Percentiles rank a stretch among this genome's conserved stretches.
Evolutionary conservation across 1,284 basidiomycete species (phyloP).

Genomic region (Austropuccinia psidii): DNA sequence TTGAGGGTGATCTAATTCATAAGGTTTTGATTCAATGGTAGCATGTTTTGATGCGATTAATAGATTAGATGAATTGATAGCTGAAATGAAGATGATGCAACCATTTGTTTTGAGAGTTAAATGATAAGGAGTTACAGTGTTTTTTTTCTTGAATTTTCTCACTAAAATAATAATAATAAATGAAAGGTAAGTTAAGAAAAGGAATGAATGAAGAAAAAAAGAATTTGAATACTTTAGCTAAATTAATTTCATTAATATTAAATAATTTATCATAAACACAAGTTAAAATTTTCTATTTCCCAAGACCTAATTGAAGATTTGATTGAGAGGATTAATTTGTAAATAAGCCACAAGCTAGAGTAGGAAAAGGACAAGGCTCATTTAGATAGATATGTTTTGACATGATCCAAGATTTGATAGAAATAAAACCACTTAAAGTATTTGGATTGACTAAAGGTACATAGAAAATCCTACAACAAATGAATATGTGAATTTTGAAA

Average conservation of each 20-base stretch:
- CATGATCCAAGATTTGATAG: constrained; percentile 83
- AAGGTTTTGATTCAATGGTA: constrained; percentile 53
- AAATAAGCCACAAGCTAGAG: constrained; percentile 79
- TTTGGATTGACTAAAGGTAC: too few species aligned
- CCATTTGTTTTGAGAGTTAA: constrained; percentile 94
- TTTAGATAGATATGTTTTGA: constrained; percentile 86
- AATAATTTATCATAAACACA: constrained; percentile 99
- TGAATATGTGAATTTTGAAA: too few species aligned
- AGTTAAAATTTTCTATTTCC: constrained; percentile 58
- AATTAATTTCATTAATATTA: constrained; percentile 90
- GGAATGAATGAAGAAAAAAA: not conserved
- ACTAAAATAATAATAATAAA: constrained; percentile 54
- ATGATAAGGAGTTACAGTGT: constrained; percentile 72
- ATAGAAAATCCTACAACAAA: too few species aligned
- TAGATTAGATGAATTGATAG: constrained; percentile 66
- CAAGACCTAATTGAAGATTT: constrained; percentile 42
- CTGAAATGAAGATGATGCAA: constrained; percentile 93
- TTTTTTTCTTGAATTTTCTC: constrained; percentile 64
- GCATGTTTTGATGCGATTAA: constrained; percentile 90
- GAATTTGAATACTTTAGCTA: constrained; percentile 63
- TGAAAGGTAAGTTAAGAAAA: too few species aligned
- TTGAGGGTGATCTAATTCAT: constrained; percentile 26
- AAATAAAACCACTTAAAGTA: too few species aligned
- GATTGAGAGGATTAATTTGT: constrained; percentile 52
- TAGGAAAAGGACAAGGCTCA: constrained; percentile 80